Percentiles rank a stretch among this genome's conserved stretches.
phyloP scores from a whole-genome alignment of 2,329 filamentous ascomycete genomes.

The Chalaropsis thielavioides region DNA sequence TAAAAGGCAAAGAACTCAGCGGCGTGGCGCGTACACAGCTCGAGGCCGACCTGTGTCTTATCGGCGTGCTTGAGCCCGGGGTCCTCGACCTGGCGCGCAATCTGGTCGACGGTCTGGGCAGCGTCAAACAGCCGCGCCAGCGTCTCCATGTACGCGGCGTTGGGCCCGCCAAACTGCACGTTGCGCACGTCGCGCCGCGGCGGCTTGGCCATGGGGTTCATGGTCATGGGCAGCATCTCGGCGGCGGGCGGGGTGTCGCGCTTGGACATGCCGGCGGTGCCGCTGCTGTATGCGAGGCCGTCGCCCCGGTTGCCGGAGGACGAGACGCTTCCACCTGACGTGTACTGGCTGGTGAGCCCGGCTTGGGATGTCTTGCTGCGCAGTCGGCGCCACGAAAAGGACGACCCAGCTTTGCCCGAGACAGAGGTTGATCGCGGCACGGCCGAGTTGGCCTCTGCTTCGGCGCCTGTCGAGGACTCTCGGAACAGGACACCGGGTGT shows the following conservation, averaged over 20 bases:
- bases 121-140: constrained; percentile 86
- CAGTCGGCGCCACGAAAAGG: constrained; percentile 80
- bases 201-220: constrained; percentile 48
- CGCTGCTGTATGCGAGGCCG: constrained; percentile 19
- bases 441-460: constrained; percentile 29
- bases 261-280: constrained; percentile 23
- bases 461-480: constrained; percentile 40
- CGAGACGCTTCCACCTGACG: constrained; percentile 20
- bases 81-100: constrained; percentile 90
- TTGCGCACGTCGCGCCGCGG: constrained; percentile 56
- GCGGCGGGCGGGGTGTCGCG: constrained; percentile 37
- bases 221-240: constrained; percentile 62
- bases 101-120: constrained; percentile 83
- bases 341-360: constrained; percentile 38
- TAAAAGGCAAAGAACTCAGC: constrained; percentile 98
- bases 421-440: constrained; percentile 45
- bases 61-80: constrained; percentile 82
- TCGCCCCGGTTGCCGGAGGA: constrained; percentile 18
- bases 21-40: constrained; percentile 82
- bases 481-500: constrained; percentile 61
- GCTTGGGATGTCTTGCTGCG: constrained; percentile 75
- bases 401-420: constrained; percentile 46
- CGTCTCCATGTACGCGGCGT: constrained; percentile 81
- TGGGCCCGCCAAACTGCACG: constrained; percentile 64
- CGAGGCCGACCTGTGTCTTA: constrained; percentile 86